Percentiles rank a stretch among this genome's conserved stretches.
These are phyloP conservation scores for Penicillium freii DNA, from an alignment of 2,329 filamentous ascomycete species.

Conservation along the genomic window DNA sequence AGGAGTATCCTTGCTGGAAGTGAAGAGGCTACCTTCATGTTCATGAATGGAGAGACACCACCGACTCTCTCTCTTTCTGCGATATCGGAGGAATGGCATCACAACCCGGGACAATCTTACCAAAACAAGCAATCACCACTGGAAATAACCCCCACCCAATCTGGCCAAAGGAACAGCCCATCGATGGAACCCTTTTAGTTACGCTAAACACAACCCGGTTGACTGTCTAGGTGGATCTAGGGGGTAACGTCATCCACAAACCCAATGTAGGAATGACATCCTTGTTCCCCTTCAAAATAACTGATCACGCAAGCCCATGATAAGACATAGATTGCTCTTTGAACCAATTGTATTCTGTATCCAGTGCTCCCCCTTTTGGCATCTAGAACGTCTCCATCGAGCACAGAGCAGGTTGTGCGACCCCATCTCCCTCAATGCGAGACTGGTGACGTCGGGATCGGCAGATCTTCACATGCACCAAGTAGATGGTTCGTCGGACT, in stretches of 20 bases:
- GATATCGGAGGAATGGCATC: not conserved
- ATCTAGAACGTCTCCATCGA: not conserved
- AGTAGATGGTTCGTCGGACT: not conserved
- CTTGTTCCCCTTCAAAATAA: not conserved
- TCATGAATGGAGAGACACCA: not conserved
- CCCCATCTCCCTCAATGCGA: not conserved
- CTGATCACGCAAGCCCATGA: not conserved
- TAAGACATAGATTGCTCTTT: not conserved
- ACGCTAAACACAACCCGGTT: not conserved
- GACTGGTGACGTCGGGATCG: conserved; percentile 18
- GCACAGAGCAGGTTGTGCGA: not conserved
- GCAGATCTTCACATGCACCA: not conserved
- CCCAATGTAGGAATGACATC: not conserved
- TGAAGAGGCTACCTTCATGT: not conserved
- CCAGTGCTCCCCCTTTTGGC: not conserved
- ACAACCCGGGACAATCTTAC: not conserved
- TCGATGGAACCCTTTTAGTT: not conserved
- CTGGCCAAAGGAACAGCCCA: not conserved
- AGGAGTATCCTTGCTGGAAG: not conserved
- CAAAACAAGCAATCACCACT: not conserved
- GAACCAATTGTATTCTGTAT: not conserved
- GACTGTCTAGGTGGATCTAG: not conserved
- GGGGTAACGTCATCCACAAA: not conserved
- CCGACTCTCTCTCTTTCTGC: too few relatives aligned
- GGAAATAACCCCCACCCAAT: not conserved